A percentile compares a stretch with the other conserved stretches of the same genome.
These are phyloP conservation scores for Zygnema cylindricum DNA, from an alignment of 139 green algal species.

Conservation along the genomic window DNA sequence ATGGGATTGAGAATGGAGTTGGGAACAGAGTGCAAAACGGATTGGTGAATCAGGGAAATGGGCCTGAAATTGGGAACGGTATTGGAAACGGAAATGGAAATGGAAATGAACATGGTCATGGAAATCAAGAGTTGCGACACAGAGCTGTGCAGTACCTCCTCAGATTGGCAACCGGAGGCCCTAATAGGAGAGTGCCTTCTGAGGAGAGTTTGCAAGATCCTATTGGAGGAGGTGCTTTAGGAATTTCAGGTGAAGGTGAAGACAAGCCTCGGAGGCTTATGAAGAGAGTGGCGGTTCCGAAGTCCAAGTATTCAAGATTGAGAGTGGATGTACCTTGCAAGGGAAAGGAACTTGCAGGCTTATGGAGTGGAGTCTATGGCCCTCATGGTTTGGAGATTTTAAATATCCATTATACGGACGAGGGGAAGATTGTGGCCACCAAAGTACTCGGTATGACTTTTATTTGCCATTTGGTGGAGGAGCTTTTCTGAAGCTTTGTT, in stretches of 20 bases:
- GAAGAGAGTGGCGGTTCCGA: conserved; percentile 20
- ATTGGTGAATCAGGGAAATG: too few species aligned
- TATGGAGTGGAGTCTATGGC: conserved; percentile 47
- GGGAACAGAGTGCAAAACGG: too few species aligned
- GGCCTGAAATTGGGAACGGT: too few species aligned
- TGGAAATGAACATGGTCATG: neutral
- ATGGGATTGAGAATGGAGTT: too few species aligned
- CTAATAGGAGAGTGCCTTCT: neutral
- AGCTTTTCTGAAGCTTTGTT: too few species aligned
- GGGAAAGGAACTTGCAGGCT: conserved; percentile 18
- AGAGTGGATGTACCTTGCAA: neutral
- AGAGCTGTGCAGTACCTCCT: conserved; percentile 19
- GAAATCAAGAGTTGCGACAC: neutral
- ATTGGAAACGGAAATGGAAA: too few species aligned
- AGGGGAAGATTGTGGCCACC: conserved; percentile 10
- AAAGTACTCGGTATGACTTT: conserved; percentile 53
- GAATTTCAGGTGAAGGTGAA: neutral
- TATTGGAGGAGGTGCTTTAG: neutral
- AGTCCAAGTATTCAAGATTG: conserved; percentile 28
- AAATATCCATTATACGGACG: conserved; percentile 21
- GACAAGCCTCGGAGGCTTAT: neutral
- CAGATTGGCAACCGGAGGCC: neutral
- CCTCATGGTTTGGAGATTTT: conserved; percentile 50
- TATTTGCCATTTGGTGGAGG: too few species aligned
- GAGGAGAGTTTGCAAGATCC: neutral